Evolutionary conservation across 192 early-diverging fungal genomes (phyloP), one percentile per base, ranked within the genome.

Genomic region (Oehlia diaphana): DNA sequence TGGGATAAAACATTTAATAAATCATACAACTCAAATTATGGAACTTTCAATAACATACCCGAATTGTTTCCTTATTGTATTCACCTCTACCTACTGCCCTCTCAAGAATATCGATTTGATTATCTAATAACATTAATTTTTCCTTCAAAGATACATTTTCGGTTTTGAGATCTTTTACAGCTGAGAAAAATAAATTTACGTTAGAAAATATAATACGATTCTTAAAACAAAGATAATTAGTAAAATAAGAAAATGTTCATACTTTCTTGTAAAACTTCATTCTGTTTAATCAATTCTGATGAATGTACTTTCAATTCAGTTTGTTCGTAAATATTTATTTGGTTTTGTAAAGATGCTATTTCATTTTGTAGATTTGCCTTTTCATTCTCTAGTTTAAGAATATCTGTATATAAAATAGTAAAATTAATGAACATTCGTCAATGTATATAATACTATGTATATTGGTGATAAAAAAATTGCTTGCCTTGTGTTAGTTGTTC

Each of bases 71-170:
- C 9, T 87, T 82, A 72, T 94, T 87, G 80, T 89, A 92, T 53
- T 86, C 88, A 21, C 92, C 88, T 19, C 89, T 83, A 42, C 91
- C 94, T 16, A 94, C 83, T 58, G 89, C 88, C 58, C 83, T 85
- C 82, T 94, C 90, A 49, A 92, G 84, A 28, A 86, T 81, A 33
- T 82, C 81, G 1, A 92, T 82, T 80, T 93, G 62, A 69, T 68
- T 65, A 26, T 78, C 64, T 16, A 78, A 47, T 8, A 37, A 58
- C 7, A 50, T 7, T 9, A 53, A 35, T 42, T 35, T 19, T 76
- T 35, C 37, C 26, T 58, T 67, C 49, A 78, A 50, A 33, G 77
- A 66, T 23, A 12, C 3, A 44, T 78, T 78, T 53, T 74, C 73
- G 49, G 33, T 37, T 37, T 31, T 61, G 26, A 74, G 50, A 23